Conservation (phyloP, 2,329 filamentous ascomycete species). For the Anthostomella pinea region DNA sequence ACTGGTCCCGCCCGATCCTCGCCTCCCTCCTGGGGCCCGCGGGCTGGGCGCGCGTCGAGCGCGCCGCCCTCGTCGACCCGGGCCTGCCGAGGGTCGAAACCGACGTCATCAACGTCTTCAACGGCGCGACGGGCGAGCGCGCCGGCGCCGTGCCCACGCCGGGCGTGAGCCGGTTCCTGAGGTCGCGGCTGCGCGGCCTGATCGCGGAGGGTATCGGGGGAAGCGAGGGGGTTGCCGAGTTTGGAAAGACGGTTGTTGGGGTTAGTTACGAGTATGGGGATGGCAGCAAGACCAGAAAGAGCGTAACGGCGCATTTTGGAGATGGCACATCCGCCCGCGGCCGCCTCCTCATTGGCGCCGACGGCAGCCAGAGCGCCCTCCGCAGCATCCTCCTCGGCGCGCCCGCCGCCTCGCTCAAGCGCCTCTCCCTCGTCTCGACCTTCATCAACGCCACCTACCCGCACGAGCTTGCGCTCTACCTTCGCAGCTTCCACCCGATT, state of each 20-base stretch:
- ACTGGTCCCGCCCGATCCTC: constrained; percentile 22
- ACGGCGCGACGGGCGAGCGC: constrained; percentile 23
- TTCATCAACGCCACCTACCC: constrained; percentile 42
- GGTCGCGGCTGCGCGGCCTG: constrained; percentile 33
- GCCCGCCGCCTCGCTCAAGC: constrained; percentile 30
- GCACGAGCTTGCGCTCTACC: constrained; percentile 39
- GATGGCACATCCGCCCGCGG: constrained; percentile 30
- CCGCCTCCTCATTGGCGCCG: constrained; percentile 32
- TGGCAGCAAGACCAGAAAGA: no score
- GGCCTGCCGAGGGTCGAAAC: constrained; percentile 7
- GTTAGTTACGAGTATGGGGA: constrained; percentile 31
- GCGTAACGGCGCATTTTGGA: constrained; percentile 30
- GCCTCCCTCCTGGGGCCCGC: constrained; percentile 17
- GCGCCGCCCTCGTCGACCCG: constrained; percentile 18
- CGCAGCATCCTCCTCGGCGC: constrained; percentile 30
- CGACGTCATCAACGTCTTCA: constrained; percentile 12
- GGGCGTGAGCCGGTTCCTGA: constrained; percentile 22
- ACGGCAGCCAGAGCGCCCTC: constrained; percentile 31
- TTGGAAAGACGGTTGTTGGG: constrained; percentile 36
- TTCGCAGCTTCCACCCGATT: constrained; percentile 44
- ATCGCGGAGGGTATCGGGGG: constrained; percentile 28
- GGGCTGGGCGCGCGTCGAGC: constrained; percentile 19
- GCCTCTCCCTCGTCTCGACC: constrained; percentile 42
- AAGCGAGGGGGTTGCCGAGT: constrained; percentile 36
- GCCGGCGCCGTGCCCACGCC: constrained; percentile 11